A percentile compares a stretch with the other conserved stretches of the same genome.
Evolutionary conservation across 306 rosid genomes (phyloP).

Genomic region (apple (Malus domestica)): DNA sequence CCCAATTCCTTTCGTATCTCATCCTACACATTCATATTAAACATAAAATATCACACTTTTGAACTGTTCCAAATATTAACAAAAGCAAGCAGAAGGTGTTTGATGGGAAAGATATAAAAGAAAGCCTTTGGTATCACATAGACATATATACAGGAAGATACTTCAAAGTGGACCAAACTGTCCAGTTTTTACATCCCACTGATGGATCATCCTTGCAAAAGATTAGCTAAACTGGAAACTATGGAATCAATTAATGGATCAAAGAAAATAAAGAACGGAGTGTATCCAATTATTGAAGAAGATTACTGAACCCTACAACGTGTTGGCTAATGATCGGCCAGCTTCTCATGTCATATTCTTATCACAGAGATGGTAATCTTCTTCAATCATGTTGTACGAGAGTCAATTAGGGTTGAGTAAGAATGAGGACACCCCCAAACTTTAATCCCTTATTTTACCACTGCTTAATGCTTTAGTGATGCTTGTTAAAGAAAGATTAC

Average conservation of each 20-base stretch:
- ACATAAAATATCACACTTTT: background rate
- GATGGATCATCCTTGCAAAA: background rate
- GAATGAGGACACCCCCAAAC: background rate
- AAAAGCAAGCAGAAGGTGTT: background rate
- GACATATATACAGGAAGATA: background rate
- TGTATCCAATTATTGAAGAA: background rate
- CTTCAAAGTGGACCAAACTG: background rate
- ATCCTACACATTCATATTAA: constrained; percentile 43
- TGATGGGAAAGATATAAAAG: background rate
- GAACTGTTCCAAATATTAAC: background rate
- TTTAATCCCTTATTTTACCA: background rate
- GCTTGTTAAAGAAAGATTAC: constrained; percentile 28
- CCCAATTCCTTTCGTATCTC: constrained; percentile 94
- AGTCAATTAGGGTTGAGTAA: background rate
- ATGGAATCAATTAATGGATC: background rate
- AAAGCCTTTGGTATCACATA: background rate
- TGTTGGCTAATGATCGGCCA: background rate
- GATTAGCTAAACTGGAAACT: background rate
- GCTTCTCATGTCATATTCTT: background rate
- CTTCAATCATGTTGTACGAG: background rate
- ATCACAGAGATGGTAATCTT: background rate
- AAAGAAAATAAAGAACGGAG: background rate
- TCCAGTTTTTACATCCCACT: background rate
- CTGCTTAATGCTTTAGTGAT: background rate
- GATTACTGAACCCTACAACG: background rate